Percentiles rank a stretch among this genome's conserved stretches.
These are phyloP conservation scores for Triticum dicoccoides DNA, from an alignment of 176 grass and related monocot species.

Conservation along the genomic window DNA sequence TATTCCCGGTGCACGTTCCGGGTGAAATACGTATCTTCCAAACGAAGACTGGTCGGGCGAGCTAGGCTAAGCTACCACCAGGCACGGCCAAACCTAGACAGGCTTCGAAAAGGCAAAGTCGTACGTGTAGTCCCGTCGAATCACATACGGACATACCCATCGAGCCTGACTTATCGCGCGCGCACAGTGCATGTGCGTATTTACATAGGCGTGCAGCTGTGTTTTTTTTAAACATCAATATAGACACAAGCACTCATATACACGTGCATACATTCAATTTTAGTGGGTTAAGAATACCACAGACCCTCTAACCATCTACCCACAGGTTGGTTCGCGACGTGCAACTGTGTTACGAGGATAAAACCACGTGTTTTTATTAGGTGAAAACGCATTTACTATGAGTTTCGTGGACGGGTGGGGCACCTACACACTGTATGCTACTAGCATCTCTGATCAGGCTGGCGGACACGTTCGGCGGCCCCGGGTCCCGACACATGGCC, in stretches of 20 bases:
- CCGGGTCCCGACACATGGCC: not conserved
- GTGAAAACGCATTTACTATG: too few relatives aligned
- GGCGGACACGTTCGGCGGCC: not conserved
- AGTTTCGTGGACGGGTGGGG: not conserved
- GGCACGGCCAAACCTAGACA: not conserved
- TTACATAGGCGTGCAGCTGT: not conserved
- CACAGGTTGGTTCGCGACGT: not conserved
- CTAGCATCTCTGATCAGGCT: not conserved
- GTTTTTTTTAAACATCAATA: too few relatives aligned
- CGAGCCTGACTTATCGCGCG: not conserved
- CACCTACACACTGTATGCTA: too few relatives aligned
- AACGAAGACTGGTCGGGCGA: not conserved
- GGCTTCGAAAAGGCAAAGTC: not conserved
- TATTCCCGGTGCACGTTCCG: slow-evolving; percentile 25
- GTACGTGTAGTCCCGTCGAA: not conserved
- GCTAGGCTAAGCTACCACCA: not conserved
- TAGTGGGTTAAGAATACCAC: too few relatives aligned
- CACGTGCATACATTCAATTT: too few relatives aligned
- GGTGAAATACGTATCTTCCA: slow-evolving; percentile 28
- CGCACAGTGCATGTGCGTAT: not conserved
- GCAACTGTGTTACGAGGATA: not conserved
- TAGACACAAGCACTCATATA: too few relatives aligned
- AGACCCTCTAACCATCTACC: too few relatives aligned
- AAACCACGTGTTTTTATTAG: not conserved
- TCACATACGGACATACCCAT: not conserved